Base-by-base conservation (phyloP, 2,329 filamentous ascomycete genomes). In the Aspergillus pseudonomiae region DNA sequence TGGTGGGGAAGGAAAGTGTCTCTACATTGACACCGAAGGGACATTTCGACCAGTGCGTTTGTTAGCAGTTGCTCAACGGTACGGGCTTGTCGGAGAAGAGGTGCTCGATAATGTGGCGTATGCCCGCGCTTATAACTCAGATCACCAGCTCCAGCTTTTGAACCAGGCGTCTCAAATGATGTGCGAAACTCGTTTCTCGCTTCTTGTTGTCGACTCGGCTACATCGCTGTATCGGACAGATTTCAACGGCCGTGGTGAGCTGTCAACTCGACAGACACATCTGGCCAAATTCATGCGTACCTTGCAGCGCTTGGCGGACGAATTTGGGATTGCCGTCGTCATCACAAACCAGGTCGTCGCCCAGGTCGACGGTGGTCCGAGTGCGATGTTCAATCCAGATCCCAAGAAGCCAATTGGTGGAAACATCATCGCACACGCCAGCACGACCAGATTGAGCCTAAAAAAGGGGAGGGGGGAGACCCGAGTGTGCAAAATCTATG, bases 311-410 rank as follows among this genome's bases (percentile, higher is more conserved):
- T 73, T 84, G 16, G 88, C 87, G 16, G 88, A 89, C 69, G 88
- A 89, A 78, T 99, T 99, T 75, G 95, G 95, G 63, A 97, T 99
- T 71, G 95, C 95, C 0, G 95, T 99, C 9, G 93, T 99, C 71
- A 99, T 99, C 74, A 98, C 95, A 50, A 99, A 99, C 76, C 95
- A 99, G 78, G 95, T 99, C 34, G 96, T 99, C 46, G 95, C 95
- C 11, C 96, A 99, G 78, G 95, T 99, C 10, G 95, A 99, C 75
- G 95, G 95, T 67, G 95, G 95, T 3, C 94, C 94, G 34, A 94
- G 91, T 74, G 89, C 94, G 65, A 99, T 99, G 95, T 99, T 97
- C 84, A 99, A 99, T 71, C 95, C 96, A 0, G 96, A 99, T 74
- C 95, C 95, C 9, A 99, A 99, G 86, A 99, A 99, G 79, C 95